A percentile compares a stretch with the other conserved stretches of the same genome.
These are phyloP conservation scores for Beauveria varroae DNA, from an alignment of 2,329 filamentous ascomycete species.

Conservation along the genomic window DNA sequence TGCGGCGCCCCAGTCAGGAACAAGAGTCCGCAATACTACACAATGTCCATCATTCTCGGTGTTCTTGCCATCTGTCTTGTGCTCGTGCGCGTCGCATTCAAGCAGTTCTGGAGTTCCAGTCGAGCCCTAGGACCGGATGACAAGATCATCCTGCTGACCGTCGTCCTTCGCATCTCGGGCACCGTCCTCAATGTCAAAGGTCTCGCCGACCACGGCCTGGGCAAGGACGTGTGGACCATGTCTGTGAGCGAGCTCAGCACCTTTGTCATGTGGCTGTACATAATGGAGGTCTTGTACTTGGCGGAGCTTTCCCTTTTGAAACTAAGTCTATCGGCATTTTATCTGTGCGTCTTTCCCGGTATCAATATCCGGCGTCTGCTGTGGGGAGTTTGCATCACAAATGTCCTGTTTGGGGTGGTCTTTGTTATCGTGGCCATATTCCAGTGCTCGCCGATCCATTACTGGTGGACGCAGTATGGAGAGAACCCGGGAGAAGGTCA, in stretches of 20 bases:
- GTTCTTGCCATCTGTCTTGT: conserved; percentile 32
- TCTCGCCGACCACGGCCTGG: conserved; percentile 33
- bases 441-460: conserved; percentile 43
- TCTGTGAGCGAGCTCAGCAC: conserved; percentile 30
- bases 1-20: conserved; percentile 23
- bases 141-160: conserved; percentile 24
- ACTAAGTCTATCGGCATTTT: conserved; percentile 46
- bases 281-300: conserved; percentile 39
- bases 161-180: conserved; percentile 22
- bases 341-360: conserved; percentile 45
- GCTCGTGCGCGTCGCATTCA: conserved; percentile 31
- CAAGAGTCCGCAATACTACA: conserved; percentile 25
- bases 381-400: conserved; percentile 34
- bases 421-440: conserved; percentile 39
- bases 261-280: conserved; percentile 36
- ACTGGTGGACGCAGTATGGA: conserved; percentile 47
- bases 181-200: conserved; percentile 26
- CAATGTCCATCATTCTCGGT: conserved; percentile 26
- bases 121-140: conserved; percentile 32
- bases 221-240: conserved; percentile 45
- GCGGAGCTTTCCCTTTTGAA: conserved; percentile 38
- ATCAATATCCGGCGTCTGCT: conserved; percentile 30
- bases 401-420: conserved; percentile 29
- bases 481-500: conserved; percentile 31
- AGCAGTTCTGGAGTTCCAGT: conserved; percentile 25